phyloP scores from a whole-genome alignment of 495 filamentous ascomycete genomes.

The Aspergillus funiculosus region DNA sequence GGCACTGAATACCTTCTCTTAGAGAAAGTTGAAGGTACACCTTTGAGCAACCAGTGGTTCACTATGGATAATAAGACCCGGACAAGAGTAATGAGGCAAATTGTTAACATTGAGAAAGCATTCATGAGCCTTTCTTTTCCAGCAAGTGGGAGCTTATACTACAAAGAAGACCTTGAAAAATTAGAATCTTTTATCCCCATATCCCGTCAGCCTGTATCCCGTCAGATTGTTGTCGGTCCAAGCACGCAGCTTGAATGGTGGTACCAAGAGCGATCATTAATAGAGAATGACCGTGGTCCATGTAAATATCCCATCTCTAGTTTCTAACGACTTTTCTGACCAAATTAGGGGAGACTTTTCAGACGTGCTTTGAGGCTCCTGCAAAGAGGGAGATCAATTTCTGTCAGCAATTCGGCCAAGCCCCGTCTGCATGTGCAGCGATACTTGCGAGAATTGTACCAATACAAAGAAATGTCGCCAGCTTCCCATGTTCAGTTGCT shows the following conservation, averaged over 20 bases:
- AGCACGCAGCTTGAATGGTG: constrained; percentile 26
- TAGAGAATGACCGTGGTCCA: constrained; percentile 29
- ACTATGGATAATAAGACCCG: constrained; percentile 21
- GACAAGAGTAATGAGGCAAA: constrained; percentile 25
- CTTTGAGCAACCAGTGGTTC: constrained; percentile 24
- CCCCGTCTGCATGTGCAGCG: constrained; percentile 24
- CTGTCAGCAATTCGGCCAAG: constrained; percentile 20
- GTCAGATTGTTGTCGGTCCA: constrained; percentile 26
- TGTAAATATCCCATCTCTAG: constrained; percentile 17
- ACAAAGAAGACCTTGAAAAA: constrained; percentile 21
- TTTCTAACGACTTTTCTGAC: not conserved
- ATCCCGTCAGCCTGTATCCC: not conserved
- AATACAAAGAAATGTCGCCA: constrained; percentile 15
- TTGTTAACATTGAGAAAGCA: too few relatives aligned
- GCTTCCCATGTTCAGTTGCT: constrained; percentile 17
- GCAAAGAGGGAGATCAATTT: constrained; percentile 24
- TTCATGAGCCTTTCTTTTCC: constrained; percentile 28
- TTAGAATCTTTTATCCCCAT: constrained; percentile 13
- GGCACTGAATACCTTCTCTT: constrained; percentile 27
- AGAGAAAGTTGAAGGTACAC: constrained; percentile 20
- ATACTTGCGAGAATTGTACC: constrained; percentile 22
- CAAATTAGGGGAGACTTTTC: constrained; percentile 19
- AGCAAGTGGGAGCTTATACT: constrained; percentile 34
- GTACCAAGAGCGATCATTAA: constrained; percentile 22
- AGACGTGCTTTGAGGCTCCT: constrained; percentile 23